A percentile compares a stretch with the other conserved stretches of the same genome.
Evolutionary conservation across 73 alveolate genomes (phyloP).

Genomic region (Paramecium biaurelia): DNA sequence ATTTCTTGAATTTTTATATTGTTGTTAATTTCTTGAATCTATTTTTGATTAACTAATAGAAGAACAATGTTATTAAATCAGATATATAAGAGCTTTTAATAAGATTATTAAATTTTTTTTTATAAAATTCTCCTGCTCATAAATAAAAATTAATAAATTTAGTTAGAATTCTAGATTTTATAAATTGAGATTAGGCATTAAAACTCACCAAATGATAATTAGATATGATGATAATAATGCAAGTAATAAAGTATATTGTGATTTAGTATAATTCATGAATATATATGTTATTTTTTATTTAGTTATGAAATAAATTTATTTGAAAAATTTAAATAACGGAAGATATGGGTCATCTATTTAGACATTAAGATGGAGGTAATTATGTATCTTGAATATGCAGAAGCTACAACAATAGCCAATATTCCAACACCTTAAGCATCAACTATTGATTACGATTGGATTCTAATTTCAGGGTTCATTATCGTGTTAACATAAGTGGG

Average conservation of each 20-base stretch:
- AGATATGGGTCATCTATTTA: conserved; percentile 3
- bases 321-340: background rate
- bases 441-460: conserved; percentile 7
- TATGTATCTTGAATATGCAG: background rate
- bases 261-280: background rate
- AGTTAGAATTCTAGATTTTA: background rate
- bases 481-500: background rate
- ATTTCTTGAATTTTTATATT: background rate
- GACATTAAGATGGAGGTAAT: background rate
- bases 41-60: background rate
- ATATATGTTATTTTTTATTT: background rate
- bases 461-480: conserved; percentile 20
- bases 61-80: background rate
- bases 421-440: background rate
- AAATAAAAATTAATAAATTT: background rate
- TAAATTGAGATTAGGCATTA: background rate
- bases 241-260: background rate
- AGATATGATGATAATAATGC: background rate
- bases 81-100: background rate
- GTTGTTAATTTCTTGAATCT: background rate
- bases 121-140: background rate
- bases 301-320: background rate
- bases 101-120: background rate
- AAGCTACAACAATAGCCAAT: background rate
- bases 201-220: background rate